Evolutionary conservation across 108 stramenopile species (phyloP).

Genomic region (Skeletonema menzelii): DNA sequence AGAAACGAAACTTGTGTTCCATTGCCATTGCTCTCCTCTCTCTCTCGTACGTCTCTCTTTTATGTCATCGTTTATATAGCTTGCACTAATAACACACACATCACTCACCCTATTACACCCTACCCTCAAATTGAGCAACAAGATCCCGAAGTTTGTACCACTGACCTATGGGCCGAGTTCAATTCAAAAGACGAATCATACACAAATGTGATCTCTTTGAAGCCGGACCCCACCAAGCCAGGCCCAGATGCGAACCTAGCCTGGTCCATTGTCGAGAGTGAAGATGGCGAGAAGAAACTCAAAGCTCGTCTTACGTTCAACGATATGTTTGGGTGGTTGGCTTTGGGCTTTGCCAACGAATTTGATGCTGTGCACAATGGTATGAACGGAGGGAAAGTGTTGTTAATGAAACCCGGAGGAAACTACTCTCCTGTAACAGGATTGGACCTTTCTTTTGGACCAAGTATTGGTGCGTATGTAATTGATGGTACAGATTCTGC

Average conservation of each 20-base stretch:
- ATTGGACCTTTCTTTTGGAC: slow-evolving; percentile 27
- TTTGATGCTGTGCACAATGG: slow-evolving; percentile 38
- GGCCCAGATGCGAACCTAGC: slow-evolving; percentile 30
- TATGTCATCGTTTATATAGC: too few species aligned
- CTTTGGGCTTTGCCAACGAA: slow-evolving; percentile 48
- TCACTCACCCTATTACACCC: slow-evolving; percentile 12
- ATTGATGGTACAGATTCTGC: slow-evolving; percentile 40
- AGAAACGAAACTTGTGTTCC: too few species aligned
- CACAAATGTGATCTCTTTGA: slow-evolving; percentile 18
- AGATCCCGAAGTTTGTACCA: slow-evolving; percentile 19
- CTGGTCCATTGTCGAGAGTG: slow-evolving; percentile 50
- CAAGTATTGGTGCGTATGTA: slow-evolving; percentile 44
- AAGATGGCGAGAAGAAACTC: slow-evolving; percentile 18
- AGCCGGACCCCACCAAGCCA: not conserved
- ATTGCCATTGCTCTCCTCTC: too few species aligned
- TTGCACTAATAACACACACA: slow-evolving; percentile 37
- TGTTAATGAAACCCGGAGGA: slow-evolving; percentile 53
- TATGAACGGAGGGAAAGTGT: slow-evolving; percentile 51
- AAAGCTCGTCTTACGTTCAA: slow-evolving; percentile 54
- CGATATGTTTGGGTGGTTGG: slow-evolving; percentile 58
- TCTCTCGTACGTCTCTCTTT: too few species aligned
- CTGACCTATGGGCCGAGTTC: slow-evolving; percentile 40
- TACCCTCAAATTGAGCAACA: slow-evolving; percentile 33
- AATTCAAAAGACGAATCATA: slow-evolving; percentile 16
- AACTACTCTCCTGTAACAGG: slow-evolving; percentile 50